Percentiles rank a stretch among this genome's conserved stretches.
Evolutionary conservation across 2,329 filamentous ascomycete species (phyloP).

Genomic region (Dothistroma pini): DNA sequence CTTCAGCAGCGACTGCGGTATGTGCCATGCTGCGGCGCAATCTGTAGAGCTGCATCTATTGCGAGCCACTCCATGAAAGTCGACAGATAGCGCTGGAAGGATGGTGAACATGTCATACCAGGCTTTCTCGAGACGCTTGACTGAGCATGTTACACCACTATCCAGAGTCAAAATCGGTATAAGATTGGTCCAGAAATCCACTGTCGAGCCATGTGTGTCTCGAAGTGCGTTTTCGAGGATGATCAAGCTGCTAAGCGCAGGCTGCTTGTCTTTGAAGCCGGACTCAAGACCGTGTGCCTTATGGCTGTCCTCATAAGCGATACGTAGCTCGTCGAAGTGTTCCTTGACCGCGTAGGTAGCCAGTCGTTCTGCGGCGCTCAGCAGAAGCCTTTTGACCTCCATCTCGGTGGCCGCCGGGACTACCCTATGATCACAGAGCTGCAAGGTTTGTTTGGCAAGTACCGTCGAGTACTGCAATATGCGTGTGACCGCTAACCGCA

Average conservation of each 20-base stretch:
- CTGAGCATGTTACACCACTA: slow-evolving; percentile 16
- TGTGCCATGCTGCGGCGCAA: slow-evolving; percentile 48
- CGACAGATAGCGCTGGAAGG: slow-evolving; percentile 53
- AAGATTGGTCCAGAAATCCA: slow-evolving; percentile 45
- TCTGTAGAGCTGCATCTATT: slow-evolving; percentile 41
- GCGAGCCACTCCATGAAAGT: slow-evolving; percentile 46
- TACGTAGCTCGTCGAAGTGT: slow-evolving; percentile 35
- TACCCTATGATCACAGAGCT: slow-evolving; percentile 32
- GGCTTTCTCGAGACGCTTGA: slow-evolving; percentile 36
- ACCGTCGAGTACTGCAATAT: slow-evolving; percentile 28
- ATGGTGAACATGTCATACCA: slow-evolving; percentile 50
- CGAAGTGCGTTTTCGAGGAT: slow-evolving; percentile 44
- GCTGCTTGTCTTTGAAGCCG: slow-evolving; percentile 46
- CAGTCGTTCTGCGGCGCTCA: slow-evolving; percentile 36
- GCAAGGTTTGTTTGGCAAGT: slow-evolving; percentile 31
- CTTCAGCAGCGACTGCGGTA: slow-evolving; percentile 45
- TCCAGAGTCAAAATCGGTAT: slow-evolving; percentile 34
- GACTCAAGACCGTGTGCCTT: slow-evolving; percentile 41
- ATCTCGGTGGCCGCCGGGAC: slow-evolving; percentile 16
- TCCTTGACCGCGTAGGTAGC: slow-evolving; percentile 31
- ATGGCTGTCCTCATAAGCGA: slow-evolving; percentile 47
- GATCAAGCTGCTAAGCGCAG: slow-evolving; percentile 46
- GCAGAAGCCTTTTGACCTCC: slow-evolving; percentile 34
- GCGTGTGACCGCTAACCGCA: neutral
- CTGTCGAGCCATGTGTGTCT: slow-evolving; percentile 26